These are phyloP conservation scores for Geotrichum bryndzae DNA, from an alignment of 1,139 yeast genomes.

Conservation along the genomic window DNA sequence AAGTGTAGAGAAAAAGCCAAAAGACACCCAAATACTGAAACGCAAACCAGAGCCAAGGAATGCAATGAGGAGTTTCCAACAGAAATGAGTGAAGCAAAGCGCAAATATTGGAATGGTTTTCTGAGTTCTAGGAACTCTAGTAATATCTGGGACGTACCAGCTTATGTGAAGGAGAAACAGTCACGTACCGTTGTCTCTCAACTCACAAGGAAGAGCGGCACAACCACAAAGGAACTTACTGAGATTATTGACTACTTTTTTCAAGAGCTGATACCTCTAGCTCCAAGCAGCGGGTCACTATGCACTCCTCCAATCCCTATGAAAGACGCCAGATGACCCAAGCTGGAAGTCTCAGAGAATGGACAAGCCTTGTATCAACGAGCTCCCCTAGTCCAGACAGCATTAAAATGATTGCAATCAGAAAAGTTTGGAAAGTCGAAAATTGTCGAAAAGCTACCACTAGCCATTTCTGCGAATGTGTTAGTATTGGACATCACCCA, in stretches of 20 bases:
- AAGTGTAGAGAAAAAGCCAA: too few species aligned
- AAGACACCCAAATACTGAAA: too few species aligned
- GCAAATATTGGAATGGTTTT: background rate
- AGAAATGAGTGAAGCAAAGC: background rate
- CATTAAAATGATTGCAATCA: too few species aligned
- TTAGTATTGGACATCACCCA: too few species aligned
- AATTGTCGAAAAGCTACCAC: too few species aligned
- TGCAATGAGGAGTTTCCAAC: background rate
- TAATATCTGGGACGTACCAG: background rate
- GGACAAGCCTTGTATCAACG: background rate
- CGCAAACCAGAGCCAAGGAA: too few species aligned
- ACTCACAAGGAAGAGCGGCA: background rate
- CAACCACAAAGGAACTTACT: background rate
- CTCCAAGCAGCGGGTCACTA: too few species aligned
- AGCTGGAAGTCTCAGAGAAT: background rate
- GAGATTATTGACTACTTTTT: too few species aligned
- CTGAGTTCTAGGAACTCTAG: background rate
- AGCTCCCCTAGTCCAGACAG: background rate
- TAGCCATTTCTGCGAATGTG: too few species aligned
- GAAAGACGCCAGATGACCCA: background rate
- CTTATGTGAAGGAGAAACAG: background rate
- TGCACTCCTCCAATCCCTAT: background rate
- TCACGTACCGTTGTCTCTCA: background rate
- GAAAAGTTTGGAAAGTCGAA: too few species aligned
- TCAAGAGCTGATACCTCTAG: background rate